Percentiles rank a stretch among this genome's conserved stretches.
Conservation (phyloP, 2,329 filamentous ascomycete genomes). For the Orbilia brochopaga region DNA sequence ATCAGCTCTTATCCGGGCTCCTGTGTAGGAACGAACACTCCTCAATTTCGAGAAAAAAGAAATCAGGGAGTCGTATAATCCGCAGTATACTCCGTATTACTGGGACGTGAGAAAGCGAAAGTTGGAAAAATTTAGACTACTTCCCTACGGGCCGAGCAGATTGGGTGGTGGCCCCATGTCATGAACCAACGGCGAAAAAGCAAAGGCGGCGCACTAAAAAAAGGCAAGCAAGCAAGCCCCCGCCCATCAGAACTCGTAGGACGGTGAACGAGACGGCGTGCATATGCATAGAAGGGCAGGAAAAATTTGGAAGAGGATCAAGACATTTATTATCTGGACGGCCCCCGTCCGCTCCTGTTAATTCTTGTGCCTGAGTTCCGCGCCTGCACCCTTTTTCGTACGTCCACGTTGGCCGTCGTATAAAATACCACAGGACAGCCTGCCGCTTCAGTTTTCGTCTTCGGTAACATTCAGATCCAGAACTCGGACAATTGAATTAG, state of each 20-base stretch:
- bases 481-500: constrained; percentile 40
- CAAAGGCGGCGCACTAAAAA: constrained; percentile 35
- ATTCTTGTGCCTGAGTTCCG: constrained; percentile 19
- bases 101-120: constrained; percentile 20
- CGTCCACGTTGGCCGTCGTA: constrained; percentile 23
- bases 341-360: constrained; percentile 44
- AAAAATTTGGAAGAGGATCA: constrained; percentile 44
- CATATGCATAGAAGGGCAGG: constrained; percentile 47
- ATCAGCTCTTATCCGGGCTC: constrained; percentile 45
- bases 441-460: constrained; percentile 32
- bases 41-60: constrained; percentile 34
- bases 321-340: constrained; percentile 51
- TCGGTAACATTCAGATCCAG: constrained; percentile 40
- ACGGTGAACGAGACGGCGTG: constrained; percentile 28
- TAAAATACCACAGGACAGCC: constrained; percentile 22
- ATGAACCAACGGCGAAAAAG: constrained; percentile 44
- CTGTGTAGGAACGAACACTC: too few species aligned
- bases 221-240: constrained; percentile 48
- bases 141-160: constrained; percentile 51
- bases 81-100: too few species aligned
- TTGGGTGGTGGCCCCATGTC: constrained; percentile 51
- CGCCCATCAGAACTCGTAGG: constrained; percentile 47
- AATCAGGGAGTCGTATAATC: too few species aligned
- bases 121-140: constrained; percentile 51
- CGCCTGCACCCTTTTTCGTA: constrained; percentile 19